These are phyloP conservation scores for Acanthamoeba lugdunensis DNA, from an alignment of 208 protist species.

Conservation along the genomic window DNA sequence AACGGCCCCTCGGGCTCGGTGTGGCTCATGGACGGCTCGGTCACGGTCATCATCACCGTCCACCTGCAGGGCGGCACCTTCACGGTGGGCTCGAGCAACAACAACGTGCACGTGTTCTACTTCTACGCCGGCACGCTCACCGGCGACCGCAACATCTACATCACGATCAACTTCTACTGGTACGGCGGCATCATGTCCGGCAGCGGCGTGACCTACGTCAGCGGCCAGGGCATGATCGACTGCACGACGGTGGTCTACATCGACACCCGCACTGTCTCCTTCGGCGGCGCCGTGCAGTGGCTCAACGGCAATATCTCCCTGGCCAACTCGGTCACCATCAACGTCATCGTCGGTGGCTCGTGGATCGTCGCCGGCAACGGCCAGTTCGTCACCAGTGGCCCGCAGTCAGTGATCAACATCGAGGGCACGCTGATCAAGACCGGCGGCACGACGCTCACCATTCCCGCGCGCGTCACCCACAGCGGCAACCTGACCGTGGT, in stretches of 20 bases:
- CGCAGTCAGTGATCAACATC: slow-evolving; percentile 50
- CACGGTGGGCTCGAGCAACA: slow-evolving; percentile 52
- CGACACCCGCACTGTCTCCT: slow-evolving; percentile 34
- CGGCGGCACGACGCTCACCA: slow-evolving; percentile 23
- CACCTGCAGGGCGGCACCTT: slow-evolving; percentile 3
- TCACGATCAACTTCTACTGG: slow-evolving; percentile 69
- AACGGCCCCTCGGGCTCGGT: not conserved
- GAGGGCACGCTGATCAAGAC: slow-evolving; percentile 65
- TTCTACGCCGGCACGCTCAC: slow-evolving; percentile 53
- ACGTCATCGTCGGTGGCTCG: not conserved
- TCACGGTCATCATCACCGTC: slow-evolving; percentile 57
- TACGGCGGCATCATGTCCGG: slow-evolving; percentile 59
- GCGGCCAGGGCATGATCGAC: slow-evolving; percentile 33
- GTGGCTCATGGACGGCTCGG: slow-evolving; percentile 53
- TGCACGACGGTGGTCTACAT: slow-evolving; percentile 41
- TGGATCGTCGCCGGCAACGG: slow-evolving; percentile 19
- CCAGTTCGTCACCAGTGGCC: slow-evolving; percentile 44
- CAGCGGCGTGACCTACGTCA: slow-evolving; percentile 19
- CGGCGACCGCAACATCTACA: slow-evolving; percentile 57
- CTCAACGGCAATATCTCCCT: slow-evolving; percentile 68
- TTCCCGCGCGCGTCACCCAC: slow-evolving; percentile 1
- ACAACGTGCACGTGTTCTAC: slow-evolving; percentile 49
- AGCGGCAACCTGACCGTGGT: slow-evolving; percentile 72
- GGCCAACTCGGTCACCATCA: slow-evolving; percentile 26
- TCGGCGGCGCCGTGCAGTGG: slow-evolving; percentile 51